Evolutionary conservation across 495 filamentous ascomycete species (phyloP).

Genomic region (Penicillium arizonense): DNA sequence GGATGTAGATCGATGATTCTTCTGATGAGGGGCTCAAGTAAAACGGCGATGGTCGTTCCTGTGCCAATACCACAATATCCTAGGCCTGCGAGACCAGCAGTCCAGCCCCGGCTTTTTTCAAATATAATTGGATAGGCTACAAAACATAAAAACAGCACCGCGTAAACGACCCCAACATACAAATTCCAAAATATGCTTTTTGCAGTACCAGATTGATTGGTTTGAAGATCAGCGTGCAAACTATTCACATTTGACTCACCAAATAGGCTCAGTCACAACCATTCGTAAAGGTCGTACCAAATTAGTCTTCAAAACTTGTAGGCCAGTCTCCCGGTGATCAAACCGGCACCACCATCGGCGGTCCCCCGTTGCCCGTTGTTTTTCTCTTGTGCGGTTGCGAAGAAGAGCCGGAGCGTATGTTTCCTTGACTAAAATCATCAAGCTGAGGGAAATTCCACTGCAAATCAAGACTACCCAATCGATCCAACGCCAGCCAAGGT

Average conservation of each 20-base stretch:
- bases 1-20: conserved; percentile 63
- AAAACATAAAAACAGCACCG: conserved; percentile 72
- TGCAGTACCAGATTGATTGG: conserved; percentile 47
- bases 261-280: conserved; percentile 68
- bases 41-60: conserved; percentile 62
- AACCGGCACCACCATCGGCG: conserved; percentile 63
- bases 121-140: conserved; percentile 73
- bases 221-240: too few species aligned
- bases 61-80: conserved; percentile 69
- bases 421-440: conserved; percentile 57
- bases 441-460: conserved; percentile 47
- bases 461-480: conserved; percentile 77
- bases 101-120: conserved; percentile 66
- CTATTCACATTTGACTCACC: conserved; percentile 33
- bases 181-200: conserved; percentile 63
- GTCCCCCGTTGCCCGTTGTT: conserved; percentile 62
- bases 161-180: conserved; percentile 67
- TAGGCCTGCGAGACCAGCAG: conserved; percentile 60
- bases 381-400: conserved; percentile 50
- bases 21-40: conserved; percentile 61
- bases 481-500: conserved; percentile 77
- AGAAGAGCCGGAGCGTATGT: conserved; percentile 69
- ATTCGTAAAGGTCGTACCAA: conserved; percentile 65
- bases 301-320: conserved; percentile 51
- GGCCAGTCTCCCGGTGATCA: conserved; percentile 45